Evolutionary conservation across 2,329 filamentous ascomycete species (phyloP).

Genomic region (Alternaria viburni): DNA sequence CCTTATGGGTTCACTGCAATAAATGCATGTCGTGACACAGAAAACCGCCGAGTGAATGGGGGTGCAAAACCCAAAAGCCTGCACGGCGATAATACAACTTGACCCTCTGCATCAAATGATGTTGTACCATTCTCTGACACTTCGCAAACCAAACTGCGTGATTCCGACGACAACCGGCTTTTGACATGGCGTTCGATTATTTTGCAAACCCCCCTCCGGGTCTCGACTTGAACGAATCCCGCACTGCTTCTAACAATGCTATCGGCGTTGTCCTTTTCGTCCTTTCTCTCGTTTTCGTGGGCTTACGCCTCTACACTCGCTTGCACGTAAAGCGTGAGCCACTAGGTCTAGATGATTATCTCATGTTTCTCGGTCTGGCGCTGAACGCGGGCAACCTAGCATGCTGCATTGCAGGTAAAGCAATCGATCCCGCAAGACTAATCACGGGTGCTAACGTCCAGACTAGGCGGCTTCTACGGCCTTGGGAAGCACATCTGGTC

Average conservation of each 20-base stretch:
- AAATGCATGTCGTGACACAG: not conserved
- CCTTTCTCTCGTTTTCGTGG: conserved; percentile 27
- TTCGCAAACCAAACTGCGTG: not conserved
- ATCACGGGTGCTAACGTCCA: not conserved
- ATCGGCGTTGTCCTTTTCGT: conserved; percentile 29
- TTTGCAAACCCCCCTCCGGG: conserved; percentile 25
- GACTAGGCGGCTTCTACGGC: conserved; percentile 27
- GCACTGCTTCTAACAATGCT: conserved; percentile 28
- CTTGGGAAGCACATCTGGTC: conserved; percentile 37
- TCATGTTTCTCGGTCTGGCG: conserved; percentile 30
- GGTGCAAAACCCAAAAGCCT: not conserved
- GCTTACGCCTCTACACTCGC: conserved; percentile 23
- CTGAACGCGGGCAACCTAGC: conserved; percentile 31
- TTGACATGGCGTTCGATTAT: conserved; percentile 10
- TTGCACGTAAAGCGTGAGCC: conserved; percentile 23
- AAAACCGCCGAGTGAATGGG: not conserved
- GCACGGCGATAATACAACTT: not conserved
- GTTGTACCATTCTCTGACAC: not conserved
- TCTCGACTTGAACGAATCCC: conserved; percentile 27
- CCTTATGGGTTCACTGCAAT: not conserved
- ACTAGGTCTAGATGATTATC: conserved; percentile 28
- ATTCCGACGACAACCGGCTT: not conserved
- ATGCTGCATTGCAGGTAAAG: conserved; percentile 31
- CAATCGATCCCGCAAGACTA: not conserved
- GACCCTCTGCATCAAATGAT: not conserved